phyloP scores from a whole-genome alignment of 352 stramenopile species.

The Salisapilia sapeloensis region DNA sequence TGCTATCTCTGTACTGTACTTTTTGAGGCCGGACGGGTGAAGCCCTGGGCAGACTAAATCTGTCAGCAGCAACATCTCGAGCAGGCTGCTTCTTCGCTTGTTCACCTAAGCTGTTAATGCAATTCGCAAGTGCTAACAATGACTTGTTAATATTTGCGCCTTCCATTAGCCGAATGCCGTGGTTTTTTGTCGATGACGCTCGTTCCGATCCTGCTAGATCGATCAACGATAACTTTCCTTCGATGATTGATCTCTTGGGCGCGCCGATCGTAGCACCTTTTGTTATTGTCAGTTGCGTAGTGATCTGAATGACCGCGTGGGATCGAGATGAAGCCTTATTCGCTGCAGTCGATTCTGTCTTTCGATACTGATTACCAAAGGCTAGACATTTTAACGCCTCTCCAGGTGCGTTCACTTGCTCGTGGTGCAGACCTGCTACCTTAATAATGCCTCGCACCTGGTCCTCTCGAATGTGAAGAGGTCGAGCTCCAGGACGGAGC shows the following conservation, averaged over 20 bases:
- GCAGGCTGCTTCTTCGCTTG: no score
- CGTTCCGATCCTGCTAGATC: constrained; percentile 85
- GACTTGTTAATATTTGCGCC: constrained; percentile 88
- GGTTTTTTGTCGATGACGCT: constrained; percentile 81
- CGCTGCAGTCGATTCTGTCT: constrained; percentile 76
- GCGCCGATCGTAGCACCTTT: constrained; percentile 3
- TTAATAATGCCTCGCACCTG: constrained; percentile 54
- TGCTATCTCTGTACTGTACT: constrained; percentile 78
- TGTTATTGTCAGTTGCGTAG: constrained; percentile 46
- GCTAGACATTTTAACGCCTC: constrained; percentile 82
- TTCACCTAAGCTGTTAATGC: constrained; percentile 86
- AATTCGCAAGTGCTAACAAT: constrained; percentile 83
- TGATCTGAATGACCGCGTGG: constrained; percentile 78
- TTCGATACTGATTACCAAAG: constrained; percentile 72
- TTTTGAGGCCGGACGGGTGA: constrained; percentile 3
- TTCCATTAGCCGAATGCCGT: constrained; percentile 67
- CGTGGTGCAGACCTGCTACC: constrained; percentile 75
- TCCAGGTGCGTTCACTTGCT: constrained; percentile 51
- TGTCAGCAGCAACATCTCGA: no score
- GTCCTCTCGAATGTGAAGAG: constrained; percentile 61
- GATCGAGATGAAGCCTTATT: constrained; percentile 81
- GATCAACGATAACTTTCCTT: constrained; percentile 82
- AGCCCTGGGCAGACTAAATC: no score
- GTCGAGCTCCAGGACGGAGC: constrained; percentile 15
- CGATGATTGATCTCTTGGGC: constrained; percentile 7